Evolutionary conservation across 306 rosid genomes (phyloP).

Genomic region (Trichosanthes cucumerina): DNA sequence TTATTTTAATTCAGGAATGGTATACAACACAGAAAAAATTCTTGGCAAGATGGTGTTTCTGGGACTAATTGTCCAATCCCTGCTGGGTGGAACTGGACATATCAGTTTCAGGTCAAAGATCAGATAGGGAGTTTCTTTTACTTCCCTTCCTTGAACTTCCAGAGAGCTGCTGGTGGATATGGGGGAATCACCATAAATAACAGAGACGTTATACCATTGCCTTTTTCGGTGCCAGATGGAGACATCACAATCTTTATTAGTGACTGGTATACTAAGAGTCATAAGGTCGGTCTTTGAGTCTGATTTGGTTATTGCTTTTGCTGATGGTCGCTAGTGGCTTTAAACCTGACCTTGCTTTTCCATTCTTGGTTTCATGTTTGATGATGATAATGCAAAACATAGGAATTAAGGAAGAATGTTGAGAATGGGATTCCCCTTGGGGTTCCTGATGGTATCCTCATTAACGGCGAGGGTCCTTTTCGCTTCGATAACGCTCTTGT

Average conservation of each 20-base stretch:
- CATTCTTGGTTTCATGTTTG: slow-evolving; percentile 13
- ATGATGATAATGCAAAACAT: slow-evolving; percentile 20
- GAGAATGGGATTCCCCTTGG: slow-evolving; percentile 60
- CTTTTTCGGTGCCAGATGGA: slow-evolving; percentile 77
- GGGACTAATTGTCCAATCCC: slow-evolving; percentile 98
- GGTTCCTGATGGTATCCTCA: slow-evolving; percentile 68
- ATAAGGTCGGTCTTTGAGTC: slow-evolving; percentile 39
- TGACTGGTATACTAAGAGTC: slow-evolving; percentile 80
- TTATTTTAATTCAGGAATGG: slow-evolving; percentile 58
- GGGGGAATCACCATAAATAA: slow-evolving; percentile 81
- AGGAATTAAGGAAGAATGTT: slow-evolving; percentile 62
- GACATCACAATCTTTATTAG: slow-evolving; percentile 73
- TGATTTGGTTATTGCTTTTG: neutral
- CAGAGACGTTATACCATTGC: slow-evolving; percentile 61
- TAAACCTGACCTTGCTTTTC: neutral
- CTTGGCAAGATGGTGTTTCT: slow-evolving; percentile 93
- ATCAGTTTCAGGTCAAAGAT: slow-evolving; percentile 89
- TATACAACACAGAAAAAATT: slow-evolving; percentile 70
- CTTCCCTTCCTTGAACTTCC: slow-evolving; percentile 78
- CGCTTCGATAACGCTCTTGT: slow-evolving; percentile 51
- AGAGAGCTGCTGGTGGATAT: slow-evolving; percentile 87
- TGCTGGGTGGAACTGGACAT: slow-evolving; percentile 97
- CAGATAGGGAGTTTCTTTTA: slow-evolving; percentile 96
- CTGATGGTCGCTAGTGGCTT: neutral
- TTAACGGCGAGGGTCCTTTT: slow-evolving; percentile 77